phyloP scores from a whole-genome alignment of 305 asterid species.

The Galium porrigens region DNA sequence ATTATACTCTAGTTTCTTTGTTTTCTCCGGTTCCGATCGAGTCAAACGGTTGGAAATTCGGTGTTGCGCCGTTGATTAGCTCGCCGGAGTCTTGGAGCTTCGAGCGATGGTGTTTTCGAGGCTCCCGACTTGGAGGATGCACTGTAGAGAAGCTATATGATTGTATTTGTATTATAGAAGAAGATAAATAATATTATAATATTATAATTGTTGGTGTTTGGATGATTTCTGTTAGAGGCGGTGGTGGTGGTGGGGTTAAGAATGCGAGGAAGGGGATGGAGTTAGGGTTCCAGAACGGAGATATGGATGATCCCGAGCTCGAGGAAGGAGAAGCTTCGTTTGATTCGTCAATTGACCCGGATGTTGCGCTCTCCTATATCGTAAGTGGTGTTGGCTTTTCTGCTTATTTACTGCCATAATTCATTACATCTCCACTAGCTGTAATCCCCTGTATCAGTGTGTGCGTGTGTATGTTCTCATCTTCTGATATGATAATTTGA shows the following conservation, averaged over 20 bases:
- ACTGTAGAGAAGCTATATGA: not conserved
- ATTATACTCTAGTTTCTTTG: not conserved
- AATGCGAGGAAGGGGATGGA: constrained; percentile 69
- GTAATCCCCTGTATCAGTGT: not conserved
- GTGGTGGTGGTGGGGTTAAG: constrained; percentile 49
- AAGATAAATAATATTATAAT: not conserved
- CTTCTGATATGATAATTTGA: constrained; percentile 2
- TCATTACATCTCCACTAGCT: not conserved
- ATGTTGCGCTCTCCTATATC: constrained; percentile 78
- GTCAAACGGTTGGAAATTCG: constrained; percentile 20
- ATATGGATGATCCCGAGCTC: constrained; percentile 61
- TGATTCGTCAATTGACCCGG: constrained; percentile 84
- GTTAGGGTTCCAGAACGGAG: constrained; percentile 48
- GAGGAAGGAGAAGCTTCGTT: constrained; percentile 91
- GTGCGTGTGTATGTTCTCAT: not conserved
- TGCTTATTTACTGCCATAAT: not conserved
- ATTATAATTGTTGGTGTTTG: constrained; percentile 15
- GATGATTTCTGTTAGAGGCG: constrained; percentile 71
- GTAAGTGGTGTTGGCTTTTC: constrained; percentile 31
- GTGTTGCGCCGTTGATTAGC: constrained; percentile 12
- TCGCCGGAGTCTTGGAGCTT: constrained; percentile 25
- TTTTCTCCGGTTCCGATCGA: constrained; percentile 23
- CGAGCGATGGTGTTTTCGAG: constrained; percentile 18
- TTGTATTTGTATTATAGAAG: not conserved
- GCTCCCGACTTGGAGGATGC: constrained; percentile 14